These are phyloP conservation scores for Podospora sp. DNA, from an alignment of 495 filamentous ascomycete species.

Conservation along the genomic window DNA sequence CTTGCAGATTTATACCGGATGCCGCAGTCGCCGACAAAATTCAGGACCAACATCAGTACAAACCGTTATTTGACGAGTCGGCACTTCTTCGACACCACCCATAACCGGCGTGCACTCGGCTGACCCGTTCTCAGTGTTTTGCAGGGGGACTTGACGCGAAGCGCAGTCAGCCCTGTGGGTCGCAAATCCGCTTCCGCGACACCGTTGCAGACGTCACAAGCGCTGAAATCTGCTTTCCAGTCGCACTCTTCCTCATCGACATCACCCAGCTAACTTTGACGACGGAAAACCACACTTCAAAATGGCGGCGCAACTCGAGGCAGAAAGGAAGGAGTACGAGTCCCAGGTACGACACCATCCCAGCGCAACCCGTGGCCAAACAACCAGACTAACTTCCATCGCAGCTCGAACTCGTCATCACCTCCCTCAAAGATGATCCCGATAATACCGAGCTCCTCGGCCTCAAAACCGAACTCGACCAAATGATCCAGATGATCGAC, in stretches of 20 bases:
- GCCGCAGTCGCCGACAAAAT: neutral
- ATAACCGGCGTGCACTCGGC: too few species aligned
- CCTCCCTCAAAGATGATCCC: slow-evolving; percentile 77
- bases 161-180: neutral
- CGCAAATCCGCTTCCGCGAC: neutral
- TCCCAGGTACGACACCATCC: slow-evolving; percentile 62
- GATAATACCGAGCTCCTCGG: slow-evolving; percentile 78
- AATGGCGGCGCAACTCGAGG: slow-evolving; percentile 59
- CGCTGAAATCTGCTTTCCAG: neutral
- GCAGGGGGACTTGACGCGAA: neutral
- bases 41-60: neutral
- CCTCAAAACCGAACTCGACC: slow-evolving; percentile 80
- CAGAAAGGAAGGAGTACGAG: slow-evolving; percentile 80
- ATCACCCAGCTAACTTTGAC: neutral
- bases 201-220: neutral
- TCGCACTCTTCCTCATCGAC: neutral
- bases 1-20: slow-evolving; percentile 7
- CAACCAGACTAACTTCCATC: slow-evolving; percentile 9
- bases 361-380: neutral
- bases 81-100: neutral
- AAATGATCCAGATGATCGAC: slow-evolving; percentile 78
- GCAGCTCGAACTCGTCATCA: slow-evolving; percentile 79
- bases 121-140: neutral
- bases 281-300: neutral
- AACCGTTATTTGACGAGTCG: neutral